Base-by-base conservation (phyloP, 805 yeast genomes). In the Yarrowia phangngaensis region DNA sequence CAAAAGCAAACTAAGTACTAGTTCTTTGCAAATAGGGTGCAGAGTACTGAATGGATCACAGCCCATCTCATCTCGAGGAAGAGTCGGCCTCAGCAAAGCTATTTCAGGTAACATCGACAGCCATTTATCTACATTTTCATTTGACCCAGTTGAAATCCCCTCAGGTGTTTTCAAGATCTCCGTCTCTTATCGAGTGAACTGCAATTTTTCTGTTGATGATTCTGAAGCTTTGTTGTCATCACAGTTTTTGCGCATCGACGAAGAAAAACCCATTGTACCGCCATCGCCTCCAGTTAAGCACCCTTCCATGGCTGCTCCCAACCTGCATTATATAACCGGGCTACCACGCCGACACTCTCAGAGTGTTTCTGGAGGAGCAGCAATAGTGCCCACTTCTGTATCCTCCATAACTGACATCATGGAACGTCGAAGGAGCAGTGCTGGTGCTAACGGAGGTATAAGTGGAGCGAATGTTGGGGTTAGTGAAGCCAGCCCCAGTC, bases 21-120 rank as follows among this genome's bases (percentile, higher is more conserved):
- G 68, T 1, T 68, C 72, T 5, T 62, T 80, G 50, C 63, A 63
- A 32, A 64, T 89, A 1, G 77, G 79, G 5, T 75, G 82, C 40
- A 72, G 86, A 8, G 56, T 68, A 11, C 60, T 84, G 23, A 89
- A 88, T 61, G 96, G 95, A 0, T 75, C 81, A 12, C 76, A 78
- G 55, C 82, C 92, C 0, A 84, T 89, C 20, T 71, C 80, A 8
- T 82, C 94, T 1, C 81, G 80, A 60, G 95, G 95, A 3, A 69
- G 97, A 53, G 75, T 88, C 17, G 97, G 97, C 0, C 70, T 90
- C 48, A 29, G 35, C 48, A 82, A 83, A 61, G 68, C 81, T 4
- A 73, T 82, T 2, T 73, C 79, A 9, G 56, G 54, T n/a, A 8
- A 15, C 26, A 9, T 17, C 38, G 5, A 16, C 34, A 13, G 20